Evolutionary conservation across 2,329 filamentous ascomycete species (phyloP).

Genomic region (Fusarium sp.): DNA sequence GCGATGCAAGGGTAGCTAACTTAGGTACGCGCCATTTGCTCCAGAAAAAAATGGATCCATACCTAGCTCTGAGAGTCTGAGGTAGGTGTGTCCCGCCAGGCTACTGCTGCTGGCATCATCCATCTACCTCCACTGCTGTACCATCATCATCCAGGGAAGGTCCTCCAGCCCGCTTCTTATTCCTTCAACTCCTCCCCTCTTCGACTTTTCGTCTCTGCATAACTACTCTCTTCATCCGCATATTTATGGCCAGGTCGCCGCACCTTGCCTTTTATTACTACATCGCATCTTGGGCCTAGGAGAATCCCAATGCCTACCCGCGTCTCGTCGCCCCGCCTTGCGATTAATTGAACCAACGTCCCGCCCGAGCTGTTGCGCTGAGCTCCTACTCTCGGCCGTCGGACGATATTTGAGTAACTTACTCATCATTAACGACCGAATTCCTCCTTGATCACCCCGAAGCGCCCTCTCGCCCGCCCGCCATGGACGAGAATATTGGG

Average conservation of each 20-base stretch:
- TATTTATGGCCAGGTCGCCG: conserved; percentile 16
- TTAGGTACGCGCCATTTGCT: conserved; percentile 16
- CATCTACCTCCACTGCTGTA: conserved; percentile 10
- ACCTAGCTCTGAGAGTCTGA: conserved; percentile 26
- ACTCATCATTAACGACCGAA: conserved; percentile 9
- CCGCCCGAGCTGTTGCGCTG: conserved; percentile 36
- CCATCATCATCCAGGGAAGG: conserved; percentile 21
- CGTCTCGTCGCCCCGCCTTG: conserved; percentile 23
- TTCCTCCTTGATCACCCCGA: not conserved
- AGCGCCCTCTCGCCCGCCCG: conserved; percentile 19
- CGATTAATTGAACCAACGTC: conserved; percentile 37
- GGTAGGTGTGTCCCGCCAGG: conserved; percentile 34
- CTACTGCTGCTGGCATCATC: conserved; percentile 51
- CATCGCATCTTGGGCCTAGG: conserved; percentile 5
- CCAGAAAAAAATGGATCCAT: conserved; percentile 38
- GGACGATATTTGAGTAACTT: conserved; percentile 30
- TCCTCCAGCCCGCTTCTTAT: conserved; percentile 37
- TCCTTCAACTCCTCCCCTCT: conserved; percentile 33
- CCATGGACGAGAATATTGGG: conserved; percentile 58
- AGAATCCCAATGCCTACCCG: conserved; percentile 38
- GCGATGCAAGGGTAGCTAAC: not conserved
- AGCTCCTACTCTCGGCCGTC: conserved; percentile 34
- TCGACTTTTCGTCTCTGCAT: conserved; percentile 27
- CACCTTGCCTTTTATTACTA: conserved; percentile 3
- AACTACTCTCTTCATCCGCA: conserved; percentile 10